Base-by-base conservation (phyloP, 805 yeast genomes). In the Myxozyma mucilagina region DNA sequence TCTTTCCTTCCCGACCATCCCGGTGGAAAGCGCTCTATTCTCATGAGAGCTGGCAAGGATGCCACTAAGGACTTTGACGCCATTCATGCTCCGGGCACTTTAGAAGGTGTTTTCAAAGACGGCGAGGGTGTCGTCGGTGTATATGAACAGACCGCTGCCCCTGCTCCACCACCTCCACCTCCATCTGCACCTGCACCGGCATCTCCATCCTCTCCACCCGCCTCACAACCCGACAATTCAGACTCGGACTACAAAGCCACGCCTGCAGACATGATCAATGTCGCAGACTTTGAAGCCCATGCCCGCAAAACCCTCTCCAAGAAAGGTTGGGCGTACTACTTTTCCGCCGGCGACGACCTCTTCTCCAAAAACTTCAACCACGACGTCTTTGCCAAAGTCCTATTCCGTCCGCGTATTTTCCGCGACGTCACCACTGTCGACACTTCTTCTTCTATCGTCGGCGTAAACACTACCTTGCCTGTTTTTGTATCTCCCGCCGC, bases 271-370 rank as follows among this genome's bases (percentile, higher is more conserved):
- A 60, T 63, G 65, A 18, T 85, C 71, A 93, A 93, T 70, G 69
- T 90, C 59, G 86, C 84, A 68, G 98, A 93, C 74, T 90, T 93
- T 70, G 98, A 93, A 73, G 81, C 82, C 67, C 84, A 93, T 50
- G 97, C 98, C 2, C 80, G 89, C 54, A 81, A 85, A 58, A 87
- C 89, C 38, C 78, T 93, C 78, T 82, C 90, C 34, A 84, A 83
- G 58, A 82, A 83, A 41, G 97, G 94, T 0, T 89, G 97, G 96
- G 94, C 94, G 10, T 93, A 64, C 54, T 82, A 80, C 67, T 79
- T 72, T 61, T 79, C 84, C 7, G 85, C 82, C 5, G 73, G 82
- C 31, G 82, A 80, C 55, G 85, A 82, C 70, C 80, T 81, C 66
- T 70, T 78, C 45, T 72, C 84, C 0, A 69, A 80, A 57, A 64